Evolutionary conservation across 192 early-diverging fungal species (phyloP).

Genomic region (Umbelopsis sp.): DNA sequence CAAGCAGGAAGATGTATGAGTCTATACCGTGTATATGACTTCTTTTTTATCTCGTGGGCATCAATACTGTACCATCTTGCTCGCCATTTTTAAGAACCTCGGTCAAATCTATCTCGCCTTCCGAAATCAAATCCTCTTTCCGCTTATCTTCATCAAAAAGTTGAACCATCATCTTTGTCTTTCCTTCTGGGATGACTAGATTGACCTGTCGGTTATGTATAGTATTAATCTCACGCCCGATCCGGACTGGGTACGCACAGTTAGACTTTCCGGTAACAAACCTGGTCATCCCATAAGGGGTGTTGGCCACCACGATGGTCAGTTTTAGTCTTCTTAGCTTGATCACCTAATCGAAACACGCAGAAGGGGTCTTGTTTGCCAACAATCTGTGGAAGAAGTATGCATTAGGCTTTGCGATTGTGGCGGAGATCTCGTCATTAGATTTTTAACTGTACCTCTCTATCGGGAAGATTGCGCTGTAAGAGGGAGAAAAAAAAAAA

Average conservation of each 20-base stretch:
- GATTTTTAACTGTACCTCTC: conserved; percentile 31
- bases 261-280: conserved; percentile 18
- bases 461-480: conserved; percentile 43
- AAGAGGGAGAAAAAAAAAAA: not conserved
- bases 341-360: conserved; percentile 49
- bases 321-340: conserved; percentile 44
- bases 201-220: conserved; percentile 37
- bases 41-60: too few relatives aligned
- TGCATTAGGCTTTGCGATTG: not conserved
- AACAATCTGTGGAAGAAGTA: conserved; percentile 30
- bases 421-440: not conserved
- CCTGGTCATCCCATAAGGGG: conserved; percentile 61
- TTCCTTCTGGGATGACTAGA: conserved; percentile 44
- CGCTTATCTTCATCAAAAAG: conserved; percentile 56
- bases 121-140: conserved; percentile 54
- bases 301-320: conserved; percentile 59
- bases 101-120: conserved; percentile 50
- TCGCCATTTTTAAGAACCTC: conserved; percentile 54
- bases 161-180: conserved; percentile 44
- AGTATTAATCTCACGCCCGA: not conserved
- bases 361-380: conserved; percentile 60
- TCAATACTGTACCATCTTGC: conserved; percentile 61
- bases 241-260: not conserved
- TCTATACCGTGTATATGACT: too few relatives aligned
- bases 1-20: not conserved